phyloP scores from a whole-genome alignment of 345 rosid species.

The Jatropha curcas region DNA sequence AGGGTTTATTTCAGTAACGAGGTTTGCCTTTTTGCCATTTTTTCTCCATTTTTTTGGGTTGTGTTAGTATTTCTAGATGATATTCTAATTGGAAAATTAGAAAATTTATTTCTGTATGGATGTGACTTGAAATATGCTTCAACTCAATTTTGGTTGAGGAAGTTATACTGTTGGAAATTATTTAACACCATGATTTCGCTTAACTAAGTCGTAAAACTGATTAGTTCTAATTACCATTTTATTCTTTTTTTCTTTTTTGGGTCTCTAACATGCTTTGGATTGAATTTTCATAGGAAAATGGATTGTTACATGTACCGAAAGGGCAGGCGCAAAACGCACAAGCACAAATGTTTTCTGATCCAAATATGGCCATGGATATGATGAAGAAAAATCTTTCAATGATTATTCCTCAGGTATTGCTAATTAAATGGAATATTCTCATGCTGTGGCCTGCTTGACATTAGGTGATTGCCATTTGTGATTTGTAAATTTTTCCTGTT shows the following conservation, averaged over 20 bases:
- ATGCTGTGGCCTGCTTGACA: not conserved
- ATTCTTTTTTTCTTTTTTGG: not conserved
- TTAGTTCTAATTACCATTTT: not conserved
- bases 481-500: slow-evolving; percentile 23
- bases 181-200: not conserved
- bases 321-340: slow-evolving; percentile 81
- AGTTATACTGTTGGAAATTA: not conserved
- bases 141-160: not conserved
- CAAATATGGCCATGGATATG: slow-evolving; percentile 99
- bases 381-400: slow-evolving; percentile 99
- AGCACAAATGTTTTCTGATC: slow-evolving; percentile 99
- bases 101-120: no score
- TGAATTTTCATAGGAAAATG: slow-evolving; percentile 72
- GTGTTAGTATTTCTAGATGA: no score
- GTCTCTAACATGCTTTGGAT: not conserved
- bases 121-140: no score
- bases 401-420: slow-evolving; percentile 93
- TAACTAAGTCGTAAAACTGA: not conserved
- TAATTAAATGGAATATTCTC: not conserved
- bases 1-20: slow-evolving; percentile 81
- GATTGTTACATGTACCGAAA: slow-evolving; percentile 81
- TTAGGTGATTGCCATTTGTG: slow-evolving; percentile 19
- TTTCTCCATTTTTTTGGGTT: not conserved
- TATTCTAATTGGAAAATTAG: no score
- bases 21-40: slow-evolving; percentile 43